Evolutionary conservation across 192 early-diverging fungal genomes (phyloP).

Genomic region (Coemansia sp.): DNA sequence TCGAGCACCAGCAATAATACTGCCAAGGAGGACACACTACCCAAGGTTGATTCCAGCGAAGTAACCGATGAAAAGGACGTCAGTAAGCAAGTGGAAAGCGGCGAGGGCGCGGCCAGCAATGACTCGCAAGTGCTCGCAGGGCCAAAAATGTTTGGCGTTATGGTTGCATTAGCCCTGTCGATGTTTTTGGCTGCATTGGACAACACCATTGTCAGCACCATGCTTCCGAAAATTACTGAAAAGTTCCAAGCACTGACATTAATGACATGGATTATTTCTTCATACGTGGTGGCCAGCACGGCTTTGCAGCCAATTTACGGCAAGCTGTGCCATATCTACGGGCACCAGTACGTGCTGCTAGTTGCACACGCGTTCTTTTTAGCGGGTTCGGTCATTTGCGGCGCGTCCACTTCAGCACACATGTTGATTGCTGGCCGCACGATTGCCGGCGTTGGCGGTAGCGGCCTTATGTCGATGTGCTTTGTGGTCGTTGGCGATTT

Average conservation of each 20-base stretch:
- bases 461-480: conserved; percentile 60
- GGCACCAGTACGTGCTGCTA: conserved; percentile 57
- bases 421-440: conserved; percentile 71
- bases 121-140: conserved; percentile 17
- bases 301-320: conserved; percentile 79
- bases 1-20: neutral
- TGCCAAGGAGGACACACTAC: neutral
- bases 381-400: conserved; percentile 54
- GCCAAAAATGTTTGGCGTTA: conserved; percentile 37
- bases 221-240: conserved; percentile 58
- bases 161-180: conserved; percentile 49
- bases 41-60: neutral
- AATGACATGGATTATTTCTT: conserved; percentile 74
- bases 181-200: conserved; percentile 63
- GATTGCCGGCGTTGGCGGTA: conserved; percentile 67
- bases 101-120: neutral
- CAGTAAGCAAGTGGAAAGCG: neutral
- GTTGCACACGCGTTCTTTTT: conserved; percentile 55
- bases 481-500: conserved; percentile 71
- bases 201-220: conserved; percentile 63
- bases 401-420: conserved; percentile 56
- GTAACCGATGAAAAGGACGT: neutral
- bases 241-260: conserved; percentile 58
- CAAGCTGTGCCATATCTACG: conserved; percentile 80
- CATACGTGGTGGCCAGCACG: conserved; percentile 65